phyloP scores from a whole-genome alignment of 768 basidiomycete species.

The Lentinula sp. region DNA sequence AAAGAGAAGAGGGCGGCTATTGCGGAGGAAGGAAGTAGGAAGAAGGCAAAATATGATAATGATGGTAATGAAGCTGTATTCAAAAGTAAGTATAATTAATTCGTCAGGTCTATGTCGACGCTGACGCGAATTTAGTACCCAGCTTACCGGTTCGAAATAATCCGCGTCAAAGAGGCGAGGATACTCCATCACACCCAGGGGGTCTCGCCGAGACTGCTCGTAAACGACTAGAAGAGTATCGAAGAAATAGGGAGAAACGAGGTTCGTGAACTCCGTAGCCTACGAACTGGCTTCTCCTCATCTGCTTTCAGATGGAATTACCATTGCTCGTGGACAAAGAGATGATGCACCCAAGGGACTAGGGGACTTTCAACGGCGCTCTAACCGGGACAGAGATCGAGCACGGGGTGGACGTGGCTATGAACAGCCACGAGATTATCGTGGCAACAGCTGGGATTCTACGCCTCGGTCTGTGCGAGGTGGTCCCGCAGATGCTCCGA shows the following conservation, averaged over 20 bases:
- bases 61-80: conserved; percentile 69
- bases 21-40: conserved; percentile 45
- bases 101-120: neutral
- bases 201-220: conserved; percentile 78
- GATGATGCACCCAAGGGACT: conserved; percentile 68
- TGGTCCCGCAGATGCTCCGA: conserved; percentile 59
- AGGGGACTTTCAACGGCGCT: conserved; percentile 90
- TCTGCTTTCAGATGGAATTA: conserved; percentile 57
- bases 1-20: conserved; percentile 76
- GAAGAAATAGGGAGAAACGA: conserved; percentile 59
- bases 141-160: conserved; percentile 58
- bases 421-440: conserved; percentile 14
- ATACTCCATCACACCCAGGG: conserved; percentile 91
- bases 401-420: conserved; percentile 39
- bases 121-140: conserved; percentile 55
- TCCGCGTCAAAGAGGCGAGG: conserved; percentile 70
- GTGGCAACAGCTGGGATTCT: conserved; percentile 42
- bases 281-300: neutral
- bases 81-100: conserved; percentile 56
- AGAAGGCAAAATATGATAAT: conserved; percentile 54
- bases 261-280: conserved; percentile 29
- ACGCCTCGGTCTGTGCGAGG: conserved; percentile 57
- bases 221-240: conserved; percentile 69
- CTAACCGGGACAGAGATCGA: conserved; percentile 65
- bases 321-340: conserved; percentile 48